Evolutionary conservation across 306 rosid species (phyloP), one percentile per base, ranked within the genome.

Genomic region (Prunus kanzakura): DNA sequence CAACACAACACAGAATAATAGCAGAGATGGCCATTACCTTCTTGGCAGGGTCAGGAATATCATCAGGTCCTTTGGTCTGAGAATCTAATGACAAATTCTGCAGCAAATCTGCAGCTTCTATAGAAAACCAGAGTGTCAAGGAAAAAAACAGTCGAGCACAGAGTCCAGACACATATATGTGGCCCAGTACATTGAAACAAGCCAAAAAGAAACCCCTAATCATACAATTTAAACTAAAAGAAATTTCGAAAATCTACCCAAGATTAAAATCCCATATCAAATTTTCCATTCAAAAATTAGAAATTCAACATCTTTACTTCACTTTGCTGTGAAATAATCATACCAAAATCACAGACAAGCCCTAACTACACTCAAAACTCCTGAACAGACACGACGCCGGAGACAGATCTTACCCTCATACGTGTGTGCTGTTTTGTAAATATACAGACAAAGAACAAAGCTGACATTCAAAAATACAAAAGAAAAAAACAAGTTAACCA

Each of bases 1-100:
- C 32, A 61, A 13, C 41, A 15, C 12, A 25, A 55, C 9, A 58
- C 14, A 4, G 64, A 25, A 23, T 58, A 58, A 23, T 6, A 58
- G 64, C 64, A 58, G 16, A 23, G 30, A 58, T 27, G 43, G 18
- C 9, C 7, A 62, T 29, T 62, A 92, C 97, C 97, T 89, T 90
- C 87, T 91, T 89, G 18, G 85, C 79, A 0, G 93, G 96, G 67
- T 90, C 98, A 0, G 97, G 87, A 73, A 88, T 87, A 49, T 96
- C 97, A 79, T 92, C 96, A 79, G 83, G 58, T 10, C 91, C 71
- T 87, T 88, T 92, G 2, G 97, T 51, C 80, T 96, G 90, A 72
- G 97, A 63, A 29, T 90, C 99, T 61, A 95, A 51, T 0, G 99
- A 60, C 83, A 95, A 84, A 85, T 89, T 96, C 89, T 92, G 97